phyloP scores from a whole-genome alignment of 371 early-diverging fungal species.

The Apophysomyces variabilis region DNA sequence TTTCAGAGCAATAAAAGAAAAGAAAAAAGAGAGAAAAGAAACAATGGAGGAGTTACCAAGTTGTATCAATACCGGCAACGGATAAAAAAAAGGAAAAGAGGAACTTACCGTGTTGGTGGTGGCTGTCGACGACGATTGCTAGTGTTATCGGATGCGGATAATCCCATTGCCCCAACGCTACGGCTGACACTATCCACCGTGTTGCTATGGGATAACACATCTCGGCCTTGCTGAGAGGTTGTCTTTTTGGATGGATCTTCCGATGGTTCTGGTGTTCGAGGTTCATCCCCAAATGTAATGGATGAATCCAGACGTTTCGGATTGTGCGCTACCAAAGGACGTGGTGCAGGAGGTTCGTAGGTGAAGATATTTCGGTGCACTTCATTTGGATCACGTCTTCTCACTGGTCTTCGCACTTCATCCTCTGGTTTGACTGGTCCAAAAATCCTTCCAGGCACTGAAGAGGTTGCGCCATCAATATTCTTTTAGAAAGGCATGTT shows the following conservation, averaged over 20 bases:
- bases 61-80: neutral
- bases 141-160: slow-evolving; percentile 3
- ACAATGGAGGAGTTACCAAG: neutral
- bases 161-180: neutral
- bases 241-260: neutral
- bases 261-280: slow-evolving; percentile 5
- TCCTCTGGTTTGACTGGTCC: slow-evolving; percentile 48
- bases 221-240: neutral
- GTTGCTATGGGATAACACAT: neutral
- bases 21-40: neutral
- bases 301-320: slow-evolving; percentile 36
- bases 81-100: neutral
- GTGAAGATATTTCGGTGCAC: slow-evolving; percentile 49
- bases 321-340: slow-evolving; percentile 37
- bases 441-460: slow-evolving; percentile 45
- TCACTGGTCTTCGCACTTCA: slow-evolving; percentile 31
- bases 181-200: slow-evolving; percentile 2
- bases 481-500: no score
- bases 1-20: neutral
- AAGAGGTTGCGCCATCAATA: neutral
- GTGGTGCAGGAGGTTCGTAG: slow-evolving; percentile 39
- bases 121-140: slow-evolving; percentile 7
- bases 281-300: slow-evolving; percentile 35
- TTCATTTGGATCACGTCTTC: slow-evolving; percentile 29
- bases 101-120: neutral